These are phyloP conservation scores for Leersia perrieri DNA, from an alignment of 176 grass and related monocot species.

Conservation along the genomic window DNA sequence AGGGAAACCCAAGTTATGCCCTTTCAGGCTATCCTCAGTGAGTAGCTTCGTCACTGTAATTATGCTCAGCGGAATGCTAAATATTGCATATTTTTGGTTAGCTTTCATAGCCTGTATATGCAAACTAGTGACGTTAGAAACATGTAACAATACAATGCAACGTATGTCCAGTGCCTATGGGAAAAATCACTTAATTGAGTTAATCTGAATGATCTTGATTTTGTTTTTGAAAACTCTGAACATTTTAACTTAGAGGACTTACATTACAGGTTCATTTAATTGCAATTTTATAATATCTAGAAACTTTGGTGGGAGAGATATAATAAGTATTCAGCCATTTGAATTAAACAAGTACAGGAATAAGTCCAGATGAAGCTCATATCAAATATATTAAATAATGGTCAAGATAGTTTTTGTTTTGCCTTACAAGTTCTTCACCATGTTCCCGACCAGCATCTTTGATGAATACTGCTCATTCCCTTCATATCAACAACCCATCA, in stretches of 20 bases:
- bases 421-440: background rate
- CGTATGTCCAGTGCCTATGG: background rate
- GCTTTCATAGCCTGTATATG: background rate
- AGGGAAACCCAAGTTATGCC: slow-evolving; percentile 87
- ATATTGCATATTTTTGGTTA: background rate
- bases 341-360: slow-evolving; percentile 1
- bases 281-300: background rate
- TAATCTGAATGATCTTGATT: background rate
- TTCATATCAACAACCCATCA: background rate
- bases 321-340: background rate
- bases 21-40: slow-evolving; percentile 73
- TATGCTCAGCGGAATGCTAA: background rate
- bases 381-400: background rate
- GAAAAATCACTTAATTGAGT: background rate
- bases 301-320: background rate
- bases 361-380: slow-evolving; percentile 7
- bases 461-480: background rate
- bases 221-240: no score
- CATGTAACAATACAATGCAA: background rate
- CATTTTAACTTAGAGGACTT: background rate
- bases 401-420: background rate
- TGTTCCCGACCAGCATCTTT: background rate
- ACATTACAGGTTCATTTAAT: background rate
- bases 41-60: slow-evolving; percentile 44
- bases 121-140: background rate